phyloP scores from a whole-genome alignment of 2,329 filamentous ascomycete genomes.

The Fusarium sp. region DNA sequence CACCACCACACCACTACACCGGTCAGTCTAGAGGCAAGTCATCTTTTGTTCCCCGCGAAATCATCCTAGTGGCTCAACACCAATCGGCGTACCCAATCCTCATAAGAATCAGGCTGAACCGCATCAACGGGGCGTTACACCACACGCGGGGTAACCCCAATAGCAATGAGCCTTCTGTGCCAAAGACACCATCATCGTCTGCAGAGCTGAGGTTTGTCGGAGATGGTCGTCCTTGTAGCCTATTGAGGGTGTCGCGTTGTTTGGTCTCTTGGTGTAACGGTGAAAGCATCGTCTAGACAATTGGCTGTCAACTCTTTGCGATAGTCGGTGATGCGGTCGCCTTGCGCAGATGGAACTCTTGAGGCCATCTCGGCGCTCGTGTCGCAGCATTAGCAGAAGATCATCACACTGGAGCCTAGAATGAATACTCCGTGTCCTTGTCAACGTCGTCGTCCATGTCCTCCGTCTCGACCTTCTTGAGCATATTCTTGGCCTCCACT shows the following conservation, averaged over 20 bases:
- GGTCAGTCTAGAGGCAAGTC: slow-evolving; percentile 26
- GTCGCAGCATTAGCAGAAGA: neutral
- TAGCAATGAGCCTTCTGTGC: slow-evolving; percentile 15
- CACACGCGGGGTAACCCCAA: slow-evolving; percentile 46
- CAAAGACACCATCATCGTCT: slow-evolving; percentile 23
- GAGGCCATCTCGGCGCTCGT: slow-evolving; percentile 25
- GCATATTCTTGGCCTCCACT: neutral
- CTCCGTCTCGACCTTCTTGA: neutral
- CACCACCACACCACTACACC: slow-evolving; percentile 41
- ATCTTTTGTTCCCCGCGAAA: slow-evolving; percentile 27
- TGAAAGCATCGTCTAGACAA: slow-evolving; percentile 28
- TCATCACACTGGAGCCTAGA: slow-evolving; percentile 14
- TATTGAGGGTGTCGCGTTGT: neutral
- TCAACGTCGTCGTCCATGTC: slow-evolving; percentile 1
- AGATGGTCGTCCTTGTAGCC: neutral
- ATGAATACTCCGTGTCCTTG: neutral
- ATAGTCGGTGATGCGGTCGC: slow-evolving; percentile 19
- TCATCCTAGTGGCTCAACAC: slow-evolving; percentile 24
- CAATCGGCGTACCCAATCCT: slow-evolving; percentile 33
- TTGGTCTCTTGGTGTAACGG: slow-evolving; percentile 11
- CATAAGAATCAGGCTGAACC: slow-evolving; percentile 39
- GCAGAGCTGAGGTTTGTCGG: slow-evolving; percentile 14
- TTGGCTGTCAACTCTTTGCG: slow-evolving; percentile 27
- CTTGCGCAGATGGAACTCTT: slow-evolving; percentile 19
- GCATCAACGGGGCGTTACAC: slow-evolving; percentile 34